phyloP scores from a whole-genome alignment of 768 basidiomycete species.

The Ephemerocybe angulata region DNA sequence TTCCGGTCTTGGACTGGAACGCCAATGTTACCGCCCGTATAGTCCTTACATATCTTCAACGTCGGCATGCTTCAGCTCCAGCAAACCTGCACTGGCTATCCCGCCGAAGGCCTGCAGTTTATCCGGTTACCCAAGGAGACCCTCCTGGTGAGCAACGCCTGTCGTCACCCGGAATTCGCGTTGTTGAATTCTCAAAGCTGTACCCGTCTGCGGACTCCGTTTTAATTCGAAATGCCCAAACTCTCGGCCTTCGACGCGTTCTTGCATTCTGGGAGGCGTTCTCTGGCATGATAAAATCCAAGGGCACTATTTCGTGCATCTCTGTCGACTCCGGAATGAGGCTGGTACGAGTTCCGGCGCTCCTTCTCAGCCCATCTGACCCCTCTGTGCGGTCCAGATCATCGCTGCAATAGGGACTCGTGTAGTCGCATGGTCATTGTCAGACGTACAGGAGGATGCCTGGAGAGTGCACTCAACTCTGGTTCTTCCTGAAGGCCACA shows the following conservation, averaged over 20 bases:
- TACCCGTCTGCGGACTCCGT: slow-evolving; percentile 71
- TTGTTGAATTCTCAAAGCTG: slow-evolving; percentile 38
- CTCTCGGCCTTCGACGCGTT: slow-evolving; percentile 60
- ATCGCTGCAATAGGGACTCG: slow-evolving; percentile 65
- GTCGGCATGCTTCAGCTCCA: slow-evolving; percentile 37
- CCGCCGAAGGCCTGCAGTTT: slow-evolving; percentile 51
- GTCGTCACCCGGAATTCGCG: neutral
- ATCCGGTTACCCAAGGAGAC: slow-evolving; percentile 52
- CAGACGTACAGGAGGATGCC: slow-evolving; percentile 54
- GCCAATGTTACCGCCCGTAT: neutral
- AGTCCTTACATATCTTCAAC: neutral
- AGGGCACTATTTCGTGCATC: slow-evolving; percentile 52
- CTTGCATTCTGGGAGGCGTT: slow-evolving; percentile 82
- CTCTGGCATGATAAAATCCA: slow-evolving; percentile 47
- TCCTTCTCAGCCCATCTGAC: slow-evolving; percentile 2
- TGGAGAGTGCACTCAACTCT: slow-evolving; percentile 86
- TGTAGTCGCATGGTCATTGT: slow-evolving; percentile 78
- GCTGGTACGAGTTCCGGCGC: slow-evolving; percentile 53
- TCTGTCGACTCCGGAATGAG: slow-evolving; percentile 78
- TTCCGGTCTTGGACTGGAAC: neutral
- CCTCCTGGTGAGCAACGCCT: slow-evolving; percentile 48
- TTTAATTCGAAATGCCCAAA: slow-evolving; percentile 68
- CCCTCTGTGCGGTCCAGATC: slow-evolving; percentile 54
- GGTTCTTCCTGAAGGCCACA: slow-evolving; percentile 50
- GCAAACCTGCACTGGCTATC: slow-evolving; percentile 43